Conservation (phyloP, 257 asterid genomes). For the Nicotiana tabacum region DNA sequence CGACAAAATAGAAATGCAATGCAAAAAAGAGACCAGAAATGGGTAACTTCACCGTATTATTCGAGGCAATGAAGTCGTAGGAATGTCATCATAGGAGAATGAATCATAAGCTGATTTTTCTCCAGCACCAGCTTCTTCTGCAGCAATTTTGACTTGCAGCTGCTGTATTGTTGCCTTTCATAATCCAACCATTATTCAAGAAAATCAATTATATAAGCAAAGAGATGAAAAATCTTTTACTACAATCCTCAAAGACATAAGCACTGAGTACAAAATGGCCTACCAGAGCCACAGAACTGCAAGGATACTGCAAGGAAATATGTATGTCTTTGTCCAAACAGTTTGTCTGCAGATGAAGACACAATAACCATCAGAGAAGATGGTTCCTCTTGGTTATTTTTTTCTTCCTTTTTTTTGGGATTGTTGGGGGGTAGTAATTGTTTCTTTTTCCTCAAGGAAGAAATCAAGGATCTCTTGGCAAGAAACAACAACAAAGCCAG, state of each 20-base stretch:
- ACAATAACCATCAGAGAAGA: conserved; percentile 7
- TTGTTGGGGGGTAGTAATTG: neutral
- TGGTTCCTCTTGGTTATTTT: neutral
- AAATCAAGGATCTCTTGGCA: neutral
- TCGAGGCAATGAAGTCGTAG: conserved; percentile 66
- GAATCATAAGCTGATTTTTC: conserved; percentile 78
- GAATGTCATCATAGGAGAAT: conserved; percentile 61
- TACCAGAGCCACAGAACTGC: conserved; percentile 51
- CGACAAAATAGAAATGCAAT: neutral
- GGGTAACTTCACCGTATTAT: conserved; percentile 48
- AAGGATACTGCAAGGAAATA: conserved; percentile 61
- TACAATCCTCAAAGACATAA: neutral
- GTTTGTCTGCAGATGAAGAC: conserved; percentile 49
- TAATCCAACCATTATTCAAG: conserved; percentile 24
- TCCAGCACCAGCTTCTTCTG: conserved; percentile 75
- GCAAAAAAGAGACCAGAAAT: neutral
- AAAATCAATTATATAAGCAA: conserved; percentile 9
- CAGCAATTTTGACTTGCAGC: conserved; percentile 70
- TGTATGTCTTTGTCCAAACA: conserved; percentile 63
- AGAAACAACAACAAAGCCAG: neutral
- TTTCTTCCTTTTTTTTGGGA: neutral
- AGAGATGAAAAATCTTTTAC: neutral
- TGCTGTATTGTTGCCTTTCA: conserved; percentile 51
- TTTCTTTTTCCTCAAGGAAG: neutral
- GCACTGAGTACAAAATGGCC: neutral